Evolutionary conservation across 208 protist species (phyloP).

Genomic region (Naegleria fowleri): DNA sequence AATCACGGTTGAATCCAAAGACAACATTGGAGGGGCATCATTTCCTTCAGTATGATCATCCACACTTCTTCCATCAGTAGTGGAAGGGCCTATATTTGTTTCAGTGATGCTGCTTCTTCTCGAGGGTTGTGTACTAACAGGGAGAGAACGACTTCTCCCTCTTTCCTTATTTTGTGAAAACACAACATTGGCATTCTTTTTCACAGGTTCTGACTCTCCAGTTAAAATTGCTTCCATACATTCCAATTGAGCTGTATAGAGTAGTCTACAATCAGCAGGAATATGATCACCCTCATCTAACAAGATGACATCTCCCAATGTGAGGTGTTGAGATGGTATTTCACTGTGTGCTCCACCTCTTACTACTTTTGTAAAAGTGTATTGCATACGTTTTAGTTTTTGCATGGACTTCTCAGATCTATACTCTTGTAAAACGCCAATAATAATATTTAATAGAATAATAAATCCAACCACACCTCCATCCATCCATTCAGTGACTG

Average conservation of each 20-base stretch:
- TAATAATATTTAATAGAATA: slow-evolving; percentile 68
- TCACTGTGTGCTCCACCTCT: slow-evolving; percentile 30
- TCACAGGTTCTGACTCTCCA: slow-evolving; percentile 58
- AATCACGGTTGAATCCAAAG: neutral
- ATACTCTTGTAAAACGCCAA: slow-evolving; percentile 79
- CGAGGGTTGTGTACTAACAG: slow-evolving; percentile 50
- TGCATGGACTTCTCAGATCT: slow-evolving; percentile 67
- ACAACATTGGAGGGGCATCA: neutral
- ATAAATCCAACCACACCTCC: slow-evolving; percentile 70
- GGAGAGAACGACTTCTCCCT: slow-evolving; percentile 65
- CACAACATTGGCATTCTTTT: slow-evolving; percentile 35
- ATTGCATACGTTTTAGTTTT: slow-evolving; percentile 73
- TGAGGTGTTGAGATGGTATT: slow-evolving; percentile 34
- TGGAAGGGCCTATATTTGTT: slow-evolving; percentile 54
- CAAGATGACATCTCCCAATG: slow-evolving; percentile 62
- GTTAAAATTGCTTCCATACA: slow-evolving; percentile 26
- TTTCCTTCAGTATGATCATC: slow-evolving; percentile 40
- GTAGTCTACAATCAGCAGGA: slow-evolving; percentile 28
- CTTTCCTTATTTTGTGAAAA: slow-evolving; percentile 42
- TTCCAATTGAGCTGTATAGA: slow-evolving; percentile 4
- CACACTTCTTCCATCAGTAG: slow-evolving; percentile 57
- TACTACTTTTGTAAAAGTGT: slow-evolving; percentile 31
- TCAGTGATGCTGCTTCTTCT: slow-evolving; percentile 52
- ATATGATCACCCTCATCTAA: slow-evolving; percentile 70
- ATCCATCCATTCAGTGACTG: slow-evolving; percentile 74